Evolutionary conservation across 345 rosid species (phyloP).

Genomic region (Jatropha curcas): DNA sequence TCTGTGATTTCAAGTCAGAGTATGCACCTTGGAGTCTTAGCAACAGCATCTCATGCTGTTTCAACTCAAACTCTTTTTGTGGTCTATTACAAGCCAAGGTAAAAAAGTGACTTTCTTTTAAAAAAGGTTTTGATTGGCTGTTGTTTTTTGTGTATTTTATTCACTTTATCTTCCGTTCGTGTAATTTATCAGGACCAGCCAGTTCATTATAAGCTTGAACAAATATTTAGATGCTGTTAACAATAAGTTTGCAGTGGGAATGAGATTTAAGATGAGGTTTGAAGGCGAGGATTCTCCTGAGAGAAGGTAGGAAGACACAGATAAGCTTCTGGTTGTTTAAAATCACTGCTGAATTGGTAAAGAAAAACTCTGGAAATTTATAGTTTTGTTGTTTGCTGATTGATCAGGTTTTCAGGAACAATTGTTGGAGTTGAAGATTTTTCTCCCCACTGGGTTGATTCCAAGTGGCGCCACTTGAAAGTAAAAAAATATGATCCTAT

Average conservation of each 20-base stretch:
- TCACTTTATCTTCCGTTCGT: background rate
- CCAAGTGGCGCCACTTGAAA: constrained; percentile 85
- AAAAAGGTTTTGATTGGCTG: background rate
- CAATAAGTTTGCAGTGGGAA: constrained; percentile 66
- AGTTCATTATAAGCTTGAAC: constrained; percentile 81
- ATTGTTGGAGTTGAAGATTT: constrained; percentile 80
- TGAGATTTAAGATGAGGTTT: constrained; percentile 89
- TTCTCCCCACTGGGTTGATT: constrained; percentile 76
- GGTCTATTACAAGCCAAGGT: constrained; percentile 94
- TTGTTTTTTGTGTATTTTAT: background rate
- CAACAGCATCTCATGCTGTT: constrained; percentile 91
- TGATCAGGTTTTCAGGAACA: constrained; percentile 82
- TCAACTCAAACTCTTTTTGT: constrained; percentile 65
- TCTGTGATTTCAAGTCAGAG: constrained; percentile 93
- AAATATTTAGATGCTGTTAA: constrained; percentile 71
- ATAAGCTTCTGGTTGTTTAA: background rate
- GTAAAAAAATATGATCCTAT: constrained; percentile 38
- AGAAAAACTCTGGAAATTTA: background rate
- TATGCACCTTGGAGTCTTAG: constrained; percentile 97
- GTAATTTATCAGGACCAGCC: constrained; percentile 72
- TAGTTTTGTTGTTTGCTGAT: background rate
- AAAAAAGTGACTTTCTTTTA: background rate
- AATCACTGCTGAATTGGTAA: background rate
- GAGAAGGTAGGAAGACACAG: constrained; percentile 55
- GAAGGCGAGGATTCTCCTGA: constrained; percentile 95